A percentile compares a stretch with the other conserved stretches of the same genome.
These are phyloP conservation scores for Mycogone perniciosa DNA, from an alignment of 2,329 filamentous ascomycete genomes.

Conservation along the genomic window DNA sequence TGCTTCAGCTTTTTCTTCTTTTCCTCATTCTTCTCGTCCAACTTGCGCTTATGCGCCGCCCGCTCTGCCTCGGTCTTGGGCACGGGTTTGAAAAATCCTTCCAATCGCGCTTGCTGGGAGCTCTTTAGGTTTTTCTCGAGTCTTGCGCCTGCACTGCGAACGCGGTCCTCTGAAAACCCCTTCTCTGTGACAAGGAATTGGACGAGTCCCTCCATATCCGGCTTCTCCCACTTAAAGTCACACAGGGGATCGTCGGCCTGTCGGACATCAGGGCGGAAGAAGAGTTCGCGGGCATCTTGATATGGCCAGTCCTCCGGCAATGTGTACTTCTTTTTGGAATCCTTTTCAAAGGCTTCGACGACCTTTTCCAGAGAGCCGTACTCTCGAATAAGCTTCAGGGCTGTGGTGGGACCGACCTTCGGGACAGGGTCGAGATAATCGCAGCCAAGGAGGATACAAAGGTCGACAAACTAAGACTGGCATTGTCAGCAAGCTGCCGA, in stretches of 20 bases:
- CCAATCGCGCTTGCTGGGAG: conserved; percentile 81
- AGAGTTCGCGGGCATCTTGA: conserved; percentile 82
- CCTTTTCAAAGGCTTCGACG: conserved; percentile 70
- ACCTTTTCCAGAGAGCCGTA: conserved; percentile 83
- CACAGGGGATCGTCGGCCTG: conserved; percentile 76
- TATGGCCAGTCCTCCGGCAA: conserved; percentile 98
- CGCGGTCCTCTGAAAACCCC: conserved; percentile 92
- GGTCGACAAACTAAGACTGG: conserved; percentile 76
- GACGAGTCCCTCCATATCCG: conserved; percentile 83
- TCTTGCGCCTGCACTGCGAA: conserved; percentile 69
- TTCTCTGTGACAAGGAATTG: conserved; percentile 90
- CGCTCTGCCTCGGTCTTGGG: conserved; percentile 85
- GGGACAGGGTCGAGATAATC: conserved; percentile 97
- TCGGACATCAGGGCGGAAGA: conserved; percentile 85
- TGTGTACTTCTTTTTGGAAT: conserved; percentile 70
- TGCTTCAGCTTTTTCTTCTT: conserved; percentile 95
- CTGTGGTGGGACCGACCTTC: conserved; percentile 86
- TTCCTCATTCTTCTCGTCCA: conserved; percentile 84
- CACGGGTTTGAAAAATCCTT: conserved; percentile 94
- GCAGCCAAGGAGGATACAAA: conserved; percentile 95
- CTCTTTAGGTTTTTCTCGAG: conserved; percentile 87
- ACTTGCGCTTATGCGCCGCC: conserved; percentile 80
- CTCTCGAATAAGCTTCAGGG: conserved; percentile 89
- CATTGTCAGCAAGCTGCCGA: conserved; percentile 11
- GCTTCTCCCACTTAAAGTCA: conserved; percentile 97